Percentiles rank a stretch among this genome's conserved stretches.
These are phyloP conservation scores for Metschnikowia gelsemii DNA, from an alignment of 805 yeast species.

Conservation along the genomic window DNA sequence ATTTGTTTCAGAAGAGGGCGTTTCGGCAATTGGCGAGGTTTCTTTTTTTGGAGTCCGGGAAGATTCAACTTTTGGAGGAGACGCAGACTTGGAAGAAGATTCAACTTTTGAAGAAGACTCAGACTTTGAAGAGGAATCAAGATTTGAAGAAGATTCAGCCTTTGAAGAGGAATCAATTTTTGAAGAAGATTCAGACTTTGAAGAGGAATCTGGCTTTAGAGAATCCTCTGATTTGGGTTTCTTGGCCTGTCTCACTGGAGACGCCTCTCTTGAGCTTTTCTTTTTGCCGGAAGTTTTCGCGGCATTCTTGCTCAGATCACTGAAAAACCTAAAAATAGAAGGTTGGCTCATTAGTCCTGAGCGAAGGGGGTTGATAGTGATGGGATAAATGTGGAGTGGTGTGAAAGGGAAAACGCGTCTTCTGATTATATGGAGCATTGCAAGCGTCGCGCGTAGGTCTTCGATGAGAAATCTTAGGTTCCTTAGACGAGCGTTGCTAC, in stretches of 20 bases:
- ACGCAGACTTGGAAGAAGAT: not conserved
- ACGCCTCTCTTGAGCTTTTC: conserved; percentile 5
- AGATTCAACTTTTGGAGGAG: not conserved
- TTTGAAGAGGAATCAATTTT: not conserved
- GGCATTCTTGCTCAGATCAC: conserved; percentile 9
- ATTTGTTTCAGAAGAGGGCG: not conserved
- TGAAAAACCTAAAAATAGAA: conserved; percentile 20
- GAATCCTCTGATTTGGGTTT: conserved; percentile 2
- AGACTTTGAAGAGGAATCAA: not conserved
- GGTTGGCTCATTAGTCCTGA: conserved; percentile 17
- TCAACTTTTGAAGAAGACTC: no score
- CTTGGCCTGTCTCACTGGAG: conserved; percentile 2
- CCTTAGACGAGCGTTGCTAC: no score
- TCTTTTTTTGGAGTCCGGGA: not conserved
- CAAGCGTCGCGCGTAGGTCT: conserved; percentile 8
- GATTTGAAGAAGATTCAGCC: not conserved
- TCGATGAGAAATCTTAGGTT: not conserved
- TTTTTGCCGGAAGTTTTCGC: conserved; percentile 4
- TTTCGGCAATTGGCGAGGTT: not conserved
- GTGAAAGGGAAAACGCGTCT: conserved; percentile 10
- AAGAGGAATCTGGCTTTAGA: not conserved
- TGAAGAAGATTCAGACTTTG: not conserved
- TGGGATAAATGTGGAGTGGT: not conserved
- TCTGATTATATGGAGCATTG: conserved; percentile 6
- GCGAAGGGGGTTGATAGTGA: not conserved